Percentiles rank a stretch among this genome's conserved stretches.
These are phyloP conservation scores for Cenchrus americanus DNA, from an alignment of 176 grass and related monocot species.

Conservation along the genomic window DNA sequence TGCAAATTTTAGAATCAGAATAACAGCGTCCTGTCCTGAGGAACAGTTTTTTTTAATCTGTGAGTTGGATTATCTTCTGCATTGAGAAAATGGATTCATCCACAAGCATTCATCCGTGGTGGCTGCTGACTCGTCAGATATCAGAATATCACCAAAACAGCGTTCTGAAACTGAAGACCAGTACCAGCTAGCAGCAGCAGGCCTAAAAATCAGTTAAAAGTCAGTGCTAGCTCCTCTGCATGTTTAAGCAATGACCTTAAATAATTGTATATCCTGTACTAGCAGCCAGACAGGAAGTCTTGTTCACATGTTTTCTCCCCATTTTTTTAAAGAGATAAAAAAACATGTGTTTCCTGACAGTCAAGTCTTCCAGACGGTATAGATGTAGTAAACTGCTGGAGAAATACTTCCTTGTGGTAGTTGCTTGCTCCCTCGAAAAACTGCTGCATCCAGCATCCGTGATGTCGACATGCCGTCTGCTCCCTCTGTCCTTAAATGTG, in stretches of 20 bases:
- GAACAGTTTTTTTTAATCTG: not conserved
- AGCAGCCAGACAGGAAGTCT: too few relatives aligned
- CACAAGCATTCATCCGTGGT: not conserved
- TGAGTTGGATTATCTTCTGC: not conserved
- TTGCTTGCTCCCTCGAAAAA: too few relatives aligned
- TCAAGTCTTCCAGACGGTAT: too few relatives aligned
- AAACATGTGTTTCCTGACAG: too few relatives aligned
- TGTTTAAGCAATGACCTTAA: not conserved
- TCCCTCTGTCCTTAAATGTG: too few relatives aligned
- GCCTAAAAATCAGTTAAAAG: not conserved
- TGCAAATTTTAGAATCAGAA: not conserved
- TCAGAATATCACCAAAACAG: not conserved
- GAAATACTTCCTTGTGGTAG: too few relatives aligned
- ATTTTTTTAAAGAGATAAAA: too few relatives aligned
- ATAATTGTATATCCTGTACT: not conserved
- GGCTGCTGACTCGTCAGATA: not conserved
- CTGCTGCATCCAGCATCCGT: too few relatives aligned
- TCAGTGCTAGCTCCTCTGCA: not conserved
- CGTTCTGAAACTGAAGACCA: not conserved
- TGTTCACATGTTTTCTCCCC: too few relatives aligned
- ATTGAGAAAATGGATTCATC: too few relatives aligned
- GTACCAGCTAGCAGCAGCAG: not conserved
- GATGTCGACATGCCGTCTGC: too few relatives aligned
- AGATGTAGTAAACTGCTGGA: too few relatives aligned
- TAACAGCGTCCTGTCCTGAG: not conserved